Conservation (phyloP, 805 yeast species). For the Wickerhamomyces alni region DNA sequence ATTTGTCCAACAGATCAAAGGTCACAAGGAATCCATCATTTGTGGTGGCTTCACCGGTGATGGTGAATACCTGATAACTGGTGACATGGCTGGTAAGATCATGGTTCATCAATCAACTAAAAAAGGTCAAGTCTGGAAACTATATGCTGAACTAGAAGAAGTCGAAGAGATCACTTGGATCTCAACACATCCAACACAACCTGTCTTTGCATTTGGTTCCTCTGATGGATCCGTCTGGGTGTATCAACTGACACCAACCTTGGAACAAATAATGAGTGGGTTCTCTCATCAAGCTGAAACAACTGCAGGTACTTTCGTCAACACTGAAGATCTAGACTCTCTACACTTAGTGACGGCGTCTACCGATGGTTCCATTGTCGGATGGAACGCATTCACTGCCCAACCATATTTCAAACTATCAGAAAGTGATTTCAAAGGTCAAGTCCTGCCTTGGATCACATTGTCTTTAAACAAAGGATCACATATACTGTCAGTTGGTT, state of each 20-base stretch:
- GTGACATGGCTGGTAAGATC: conserved; percentile 91
- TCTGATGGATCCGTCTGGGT: conserved; percentile 93
- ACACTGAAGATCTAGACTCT: conserved; percentile 48
- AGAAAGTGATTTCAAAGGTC: conserved; percentile 62
- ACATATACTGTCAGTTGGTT: conserved; percentile 67
- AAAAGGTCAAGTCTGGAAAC: conserved; percentile 80
- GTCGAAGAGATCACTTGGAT: conserved; percentile 90
- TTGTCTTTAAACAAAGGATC: conserved; percentile 43
- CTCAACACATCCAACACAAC: conserved; percentile 67
- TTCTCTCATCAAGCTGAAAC: conserved; percentile 78
- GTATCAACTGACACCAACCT: conserved; percentile 58
- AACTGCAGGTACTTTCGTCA: conserved; percentile 72
- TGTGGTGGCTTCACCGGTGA: conserved; percentile 78
- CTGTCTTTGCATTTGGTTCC: conserved; percentile 88
- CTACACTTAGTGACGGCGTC: conserved; percentile 68
- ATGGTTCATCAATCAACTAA: conserved; percentile 64
- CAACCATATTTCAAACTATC: conserved; percentile 62
- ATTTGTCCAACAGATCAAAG: conserved; percentile 66
- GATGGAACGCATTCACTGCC: conserved; percentile 85
- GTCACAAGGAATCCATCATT: conserved; percentile 85
- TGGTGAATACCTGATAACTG: conserved; percentile 78
- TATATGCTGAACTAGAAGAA: conserved; percentile 67
- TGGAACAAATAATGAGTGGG: conserved; percentile 72
- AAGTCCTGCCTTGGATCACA: conserved; percentile 87
- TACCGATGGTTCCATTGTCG: conserved; percentile 80